Percentiles rank a stretch among this genome's conserved stretches.
Conservation (phyloP, 495 filamentous ascomycete genomes). For the Penicillium crystallinum region DNA sequence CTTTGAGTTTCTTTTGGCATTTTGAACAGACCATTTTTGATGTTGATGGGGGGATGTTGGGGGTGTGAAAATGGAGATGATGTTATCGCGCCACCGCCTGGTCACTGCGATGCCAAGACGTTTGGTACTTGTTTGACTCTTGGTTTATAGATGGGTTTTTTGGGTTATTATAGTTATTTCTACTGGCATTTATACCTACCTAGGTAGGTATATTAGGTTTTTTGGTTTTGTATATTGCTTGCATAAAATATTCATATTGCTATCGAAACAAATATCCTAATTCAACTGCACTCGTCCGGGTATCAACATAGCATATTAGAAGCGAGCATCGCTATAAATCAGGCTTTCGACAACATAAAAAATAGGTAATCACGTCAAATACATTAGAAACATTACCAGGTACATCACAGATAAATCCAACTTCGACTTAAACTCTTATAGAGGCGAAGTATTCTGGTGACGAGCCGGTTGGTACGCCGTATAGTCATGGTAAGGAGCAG, state of each 20-base stretch:
- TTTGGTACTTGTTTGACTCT: conserved; percentile 1
- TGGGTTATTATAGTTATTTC: too few relatives aligned
- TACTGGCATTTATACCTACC: too few relatives aligned
- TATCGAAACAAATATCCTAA: background rate
- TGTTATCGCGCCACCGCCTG: conserved; percentile 20
- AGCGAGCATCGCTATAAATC: background rate
- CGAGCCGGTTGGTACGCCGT: background rate
- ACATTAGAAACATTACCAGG: background rate
- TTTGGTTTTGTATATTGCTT: background rate
- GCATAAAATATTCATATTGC: background rate
- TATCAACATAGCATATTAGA: conserved; percentile 2
- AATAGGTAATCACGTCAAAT: background rate
- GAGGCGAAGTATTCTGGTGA: background rate
- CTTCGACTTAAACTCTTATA: background rate
- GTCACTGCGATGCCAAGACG: conserved; percentile 12
- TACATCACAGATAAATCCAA: background rate
- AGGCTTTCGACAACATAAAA: background rate
- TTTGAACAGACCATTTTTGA: conserved; percentile 63
- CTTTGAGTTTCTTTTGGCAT: conserved; percentile 58
- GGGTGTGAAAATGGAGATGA: conserved; percentile 1
- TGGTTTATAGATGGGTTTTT: background rate
- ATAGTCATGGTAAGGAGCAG: background rate
- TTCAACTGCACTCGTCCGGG: background rate
- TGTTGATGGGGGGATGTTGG: background rate
- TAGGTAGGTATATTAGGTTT: too few relatives aligned